Conservation (phyloP, 2,329 filamentous ascomycete genomes). For the Fusarium beomiforme region DNA sequence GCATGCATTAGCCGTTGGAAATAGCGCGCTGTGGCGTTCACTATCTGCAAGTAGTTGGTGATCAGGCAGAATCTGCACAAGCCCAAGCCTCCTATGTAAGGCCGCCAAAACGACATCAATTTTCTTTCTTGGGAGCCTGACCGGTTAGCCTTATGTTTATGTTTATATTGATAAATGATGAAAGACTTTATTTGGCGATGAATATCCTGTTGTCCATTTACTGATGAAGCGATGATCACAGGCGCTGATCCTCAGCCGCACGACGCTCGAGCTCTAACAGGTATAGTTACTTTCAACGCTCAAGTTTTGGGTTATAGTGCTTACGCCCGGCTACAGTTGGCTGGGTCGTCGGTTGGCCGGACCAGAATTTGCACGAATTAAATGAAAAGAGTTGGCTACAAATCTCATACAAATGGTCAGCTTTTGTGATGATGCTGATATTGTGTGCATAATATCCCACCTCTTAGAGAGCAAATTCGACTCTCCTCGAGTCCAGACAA, state of each 20-base stretch:
- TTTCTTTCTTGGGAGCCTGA: rapidly evolving
- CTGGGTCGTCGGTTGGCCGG: not conserved
- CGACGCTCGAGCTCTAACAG: not conserved
- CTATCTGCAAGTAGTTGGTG: rapidly evolving
- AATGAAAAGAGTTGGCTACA: not conserved
- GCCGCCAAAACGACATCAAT: rapidly evolving
- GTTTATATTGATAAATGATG: no score
- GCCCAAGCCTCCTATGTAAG: no score
- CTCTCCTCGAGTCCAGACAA: no score
- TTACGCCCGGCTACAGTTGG: not conserved
- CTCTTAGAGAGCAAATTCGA: not conserved
- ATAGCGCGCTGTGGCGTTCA: not conserved
- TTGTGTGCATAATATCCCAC: not conserved
- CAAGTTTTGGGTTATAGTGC: not conserved
- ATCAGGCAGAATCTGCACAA: not conserved
- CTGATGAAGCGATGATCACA: not conserved
- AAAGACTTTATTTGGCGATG: rapidly evolving
- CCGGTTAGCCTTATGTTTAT: not conserved
- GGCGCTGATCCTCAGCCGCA: conserved; percentile 15
- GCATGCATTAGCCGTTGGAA: conserved; percentile 6
- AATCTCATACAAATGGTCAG: not conserved
- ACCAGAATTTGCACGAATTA: not conserved
- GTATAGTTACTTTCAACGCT: not conserved
- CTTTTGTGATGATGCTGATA: no score
- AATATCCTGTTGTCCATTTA: not conserved